Base-by-base conservation (phyloP, 495 filamentous ascomycete genomes). In the Massariosphaeria phaeospora region DNA sequence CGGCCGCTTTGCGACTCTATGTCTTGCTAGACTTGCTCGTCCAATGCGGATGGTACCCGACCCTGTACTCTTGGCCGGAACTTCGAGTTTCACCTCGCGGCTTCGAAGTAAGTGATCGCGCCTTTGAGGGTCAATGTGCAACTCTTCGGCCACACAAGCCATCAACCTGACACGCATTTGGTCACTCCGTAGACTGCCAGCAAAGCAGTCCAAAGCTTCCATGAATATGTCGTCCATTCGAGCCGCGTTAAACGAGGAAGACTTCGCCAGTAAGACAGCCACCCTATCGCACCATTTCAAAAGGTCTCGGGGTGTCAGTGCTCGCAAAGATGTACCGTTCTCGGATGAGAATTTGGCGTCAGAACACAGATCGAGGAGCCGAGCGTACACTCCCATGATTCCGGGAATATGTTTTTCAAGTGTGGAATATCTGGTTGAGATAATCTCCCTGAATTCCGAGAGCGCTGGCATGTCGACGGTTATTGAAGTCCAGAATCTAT, bases 131-230 rank as follows among this genome's bases (percentile, higher is more conserved):
- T 90, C 85, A 15, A 96, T 81, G 44, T 89, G 85, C 67, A 99
- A 82, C 44, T 85, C 84, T 69, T 91, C 83, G 10, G 90, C 88
- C 38, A 96, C 85, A 18, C 78, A 75, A 11, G 74, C 68, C 20
- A 85, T 76, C 41, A 94, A 73, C n/a, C 74, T 65, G 12, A 72
- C 69, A 41, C 82, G 77, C n/a, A 82, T 69, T 5, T 78, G 75
- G 17, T 74, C 77, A 30, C 81, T 84, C n/a, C 85, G 82, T 20
- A 94, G 69, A 55, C 82, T 84, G 29, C 85, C 86, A 38, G 86
- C 82, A 70, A 96, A 96, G 55, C 89, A 87, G 66, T 97, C 93
- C 29, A 87, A 75, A 4, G 89, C 83, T 64, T 97, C 94, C 64
- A 94, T 74, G 64, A 96, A 95, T 62, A 96, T 94, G 35, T 84